Evolutionary conservation across 1,284 basidiomycete genomes (phyloP), one percentile per base, ranked within the genome.

Genomic region (Papiliotrema nemorosa): DNA sequence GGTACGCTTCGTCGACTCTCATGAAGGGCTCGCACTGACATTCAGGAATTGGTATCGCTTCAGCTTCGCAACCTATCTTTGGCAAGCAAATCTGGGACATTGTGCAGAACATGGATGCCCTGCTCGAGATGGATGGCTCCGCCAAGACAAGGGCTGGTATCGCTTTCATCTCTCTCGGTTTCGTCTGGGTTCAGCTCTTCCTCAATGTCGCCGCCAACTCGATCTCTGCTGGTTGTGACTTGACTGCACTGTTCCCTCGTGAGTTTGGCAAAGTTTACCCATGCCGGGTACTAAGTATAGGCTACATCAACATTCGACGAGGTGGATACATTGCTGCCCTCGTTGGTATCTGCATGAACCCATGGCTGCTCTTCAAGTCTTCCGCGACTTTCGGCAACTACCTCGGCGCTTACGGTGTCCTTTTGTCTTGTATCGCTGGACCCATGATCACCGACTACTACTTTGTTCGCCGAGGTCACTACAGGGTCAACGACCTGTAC

Each of bases 371-470:
- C 25, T 79, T 89, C 59, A 84, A 84, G 69, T 82, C 78, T 55
- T 85, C 83, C 67, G 87, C 84, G 65, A 81, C 78, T 54, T 91
- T 92, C 75, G 84, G 86, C 16, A 85, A 84, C 29, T 92, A 92
- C 73, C 82, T 92, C 14, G 86, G 86, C 14, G 85, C 87, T 2
- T 91, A 88, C 72, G 65, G 66, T 47, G 68, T 70, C 18, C 53
- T 70, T 3, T 73, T 89, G 29, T 86, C 85, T 43, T 88, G 86
- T 22, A 86, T 90, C 59, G 84, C 83, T 22, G 87, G 86, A 12
- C 86, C 88, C n/a, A 86, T 88, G 84, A 82, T 88, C 59, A 83
- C 80, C 18, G 86, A 92, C 69, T 91, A 90, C 75, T 92, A 84
- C 75, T 61, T 90, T 31, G 80, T 91, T 52, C 80, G 85, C 40